Base-by-base conservation (phyloP, 2,329 filamentous ascomycete species). In the Microdochium paspali region DNA sequence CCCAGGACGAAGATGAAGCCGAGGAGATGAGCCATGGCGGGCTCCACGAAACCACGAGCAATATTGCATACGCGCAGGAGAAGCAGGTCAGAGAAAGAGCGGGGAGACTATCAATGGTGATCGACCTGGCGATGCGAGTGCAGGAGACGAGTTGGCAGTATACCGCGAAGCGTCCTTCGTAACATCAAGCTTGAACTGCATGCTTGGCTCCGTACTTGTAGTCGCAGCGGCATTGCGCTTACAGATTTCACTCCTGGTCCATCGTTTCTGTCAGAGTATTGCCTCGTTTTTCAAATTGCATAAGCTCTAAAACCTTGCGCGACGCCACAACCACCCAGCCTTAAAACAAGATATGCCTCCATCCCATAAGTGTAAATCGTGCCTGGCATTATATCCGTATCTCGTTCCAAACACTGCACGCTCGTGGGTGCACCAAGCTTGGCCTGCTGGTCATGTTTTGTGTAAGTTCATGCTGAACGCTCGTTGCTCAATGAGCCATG, bases 401-500 rank as follows among this genome's bases (percentile, higher is more conserved):
- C n/a, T n/a, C n/a, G n/a, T n/a, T n/a, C n/a, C n/a, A n/a, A n/a
- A n/a, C n/a, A n/a, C n/a, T n/a, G n/a, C n/a, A n/a, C n/a, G n/a
- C n/a, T n/a, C n/a, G n/a, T n/a, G n/a, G n/a, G n/a, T n/a, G n/a
- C n/a, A n/a, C n/a, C n/a, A n/a, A n/a, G n/a, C n/a, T n/a, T n/a
- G n/a, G n/a, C n/a, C n/a, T n/a, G n/a, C n/a, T n/a, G n/a, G n/a
- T n/a, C 13, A 28, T 7, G 26, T 13, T 7, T 7, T 28, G 7
- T 28, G 26, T 28, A 13, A 28, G 7, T 28, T 7, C 26, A 28
- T 13, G 7, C 26, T 28, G 7, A 13, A 28, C 7, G 26, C 26
- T 35, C 10, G 18, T 20, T 15, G 18, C 18, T 45, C 52, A 63
- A 48, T 60, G 57, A 46, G 55, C 55, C 53, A 57, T 52, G 31